These are phyloP conservation scores for Eimeria maxima DNA, from an alignment of 169 alveolate species.

Conservation along the genomic window DNA sequence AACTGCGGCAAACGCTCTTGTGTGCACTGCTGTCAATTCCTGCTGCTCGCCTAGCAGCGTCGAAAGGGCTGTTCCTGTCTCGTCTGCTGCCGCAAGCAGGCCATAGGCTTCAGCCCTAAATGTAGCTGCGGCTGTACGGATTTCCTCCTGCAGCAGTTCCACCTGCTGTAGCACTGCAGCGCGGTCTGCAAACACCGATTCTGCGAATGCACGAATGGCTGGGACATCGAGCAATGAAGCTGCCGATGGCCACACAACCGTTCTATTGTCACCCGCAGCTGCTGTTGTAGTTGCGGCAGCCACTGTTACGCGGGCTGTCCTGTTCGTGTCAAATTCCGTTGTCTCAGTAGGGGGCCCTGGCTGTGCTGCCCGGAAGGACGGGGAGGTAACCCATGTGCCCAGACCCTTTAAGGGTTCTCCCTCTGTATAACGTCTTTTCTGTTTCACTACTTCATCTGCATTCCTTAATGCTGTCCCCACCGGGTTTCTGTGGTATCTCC, in stretches of 20 bases:
- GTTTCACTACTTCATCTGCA: background rate
- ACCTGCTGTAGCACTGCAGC: conserved; percentile 62
- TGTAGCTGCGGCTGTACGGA: background rate
- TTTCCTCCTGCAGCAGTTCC: conserved; percentile 59
- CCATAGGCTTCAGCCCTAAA: background rate
- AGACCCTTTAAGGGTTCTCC: background rate
- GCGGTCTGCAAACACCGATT: conserved; percentile 55
- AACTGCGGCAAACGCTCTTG: conserved; percentile 51
- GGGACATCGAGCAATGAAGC: conserved; percentile 22
- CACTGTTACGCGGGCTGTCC: background rate
- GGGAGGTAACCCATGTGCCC: background rate
- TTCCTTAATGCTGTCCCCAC: background rate
- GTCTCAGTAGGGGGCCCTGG: background rate
- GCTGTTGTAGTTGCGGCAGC: background rate
- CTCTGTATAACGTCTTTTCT: background rate
- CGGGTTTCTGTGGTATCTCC: background rate
- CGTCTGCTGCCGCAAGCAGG: conserved; percentile 55
- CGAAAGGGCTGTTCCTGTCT: conserved; percentile 23
- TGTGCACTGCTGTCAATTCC: conserved; percentile 36
- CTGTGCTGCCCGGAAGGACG: background rate
- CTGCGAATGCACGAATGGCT: conserved; percentile 58
- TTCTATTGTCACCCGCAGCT: background rate
- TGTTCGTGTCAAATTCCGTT: background rate
- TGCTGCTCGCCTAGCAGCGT: conserved; percentile 42
- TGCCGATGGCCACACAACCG: background rate